A percentile compares a stretch with the other conserved stretches of the same genome.
Evolutionary conservation across 257 asterid species (phyloP).

Genomic region (Salvia miltiorrhiza): DNA sequence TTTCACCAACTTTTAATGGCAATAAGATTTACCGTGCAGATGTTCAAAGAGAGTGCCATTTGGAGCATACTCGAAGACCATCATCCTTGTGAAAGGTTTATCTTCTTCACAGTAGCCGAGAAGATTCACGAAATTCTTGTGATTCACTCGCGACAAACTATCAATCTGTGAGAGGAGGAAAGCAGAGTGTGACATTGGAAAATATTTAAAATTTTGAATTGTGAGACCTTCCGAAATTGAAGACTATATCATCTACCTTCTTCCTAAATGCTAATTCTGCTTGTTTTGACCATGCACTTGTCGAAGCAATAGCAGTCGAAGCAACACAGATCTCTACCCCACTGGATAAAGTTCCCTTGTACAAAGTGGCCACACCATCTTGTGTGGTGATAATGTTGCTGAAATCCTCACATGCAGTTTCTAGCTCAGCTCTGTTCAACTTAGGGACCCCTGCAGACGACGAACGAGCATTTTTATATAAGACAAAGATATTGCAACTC

Average conservation of each 20-base stretch:
- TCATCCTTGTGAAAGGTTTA: constrained; percentile 85
- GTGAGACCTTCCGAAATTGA: background rate
- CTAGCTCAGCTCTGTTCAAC: constrained; percentile 80
- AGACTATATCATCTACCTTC: constrained; percentile 40
- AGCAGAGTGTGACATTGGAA: constrained; percentile 5
- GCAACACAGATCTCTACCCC: constrained; percentile 93
- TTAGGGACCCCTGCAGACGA: constrained; percentile 79
- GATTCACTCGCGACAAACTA: constrained; percentile 76
- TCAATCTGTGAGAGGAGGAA: constrained; percentile 48
- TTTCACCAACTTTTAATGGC: background rate
- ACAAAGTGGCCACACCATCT: constrained; percentile 55
- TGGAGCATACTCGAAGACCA: constrained; percentile 98
- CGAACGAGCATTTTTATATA: background rate
- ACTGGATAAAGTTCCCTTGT: constrained; percentile 89
- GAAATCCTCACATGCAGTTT: constrained; percentile 91
- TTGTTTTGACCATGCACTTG: constrained; percentile 65
- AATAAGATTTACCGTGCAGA: constrained; percentile 62
- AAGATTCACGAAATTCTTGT: constrained; percentile 83
- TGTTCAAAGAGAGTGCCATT: constrained; percentile 86
- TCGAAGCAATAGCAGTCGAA: constrained; percentile 58
- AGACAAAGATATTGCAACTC: background rate
- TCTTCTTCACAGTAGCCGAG: constrained; percentile 94
- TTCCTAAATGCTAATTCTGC: constrained; percentile 71
- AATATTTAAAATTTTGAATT: background rate
- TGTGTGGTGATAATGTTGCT: constrained; percentile 60